Evolutionary conservation across 495 filamentous ascomycete species (phyloP).

Genomic region (Neurospora sp.): DNA sequence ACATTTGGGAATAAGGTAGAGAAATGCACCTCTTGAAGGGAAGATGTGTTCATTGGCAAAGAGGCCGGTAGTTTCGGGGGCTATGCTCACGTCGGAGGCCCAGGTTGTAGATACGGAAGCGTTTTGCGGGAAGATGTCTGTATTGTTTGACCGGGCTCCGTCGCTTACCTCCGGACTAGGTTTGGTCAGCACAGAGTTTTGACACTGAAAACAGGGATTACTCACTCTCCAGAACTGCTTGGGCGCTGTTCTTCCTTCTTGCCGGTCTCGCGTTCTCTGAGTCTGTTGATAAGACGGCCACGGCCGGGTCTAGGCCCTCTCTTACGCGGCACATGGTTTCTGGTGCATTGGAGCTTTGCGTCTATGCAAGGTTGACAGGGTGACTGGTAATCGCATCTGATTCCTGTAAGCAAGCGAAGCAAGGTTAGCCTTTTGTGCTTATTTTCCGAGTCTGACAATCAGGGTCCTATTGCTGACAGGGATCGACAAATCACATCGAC

Average conservation of each 20-base stretch:
- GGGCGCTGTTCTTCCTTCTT: background rate
- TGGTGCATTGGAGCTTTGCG: slow-evolving; percentile 23
- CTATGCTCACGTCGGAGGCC: slow-evolving; percentile 1
- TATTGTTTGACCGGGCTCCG: background rate
- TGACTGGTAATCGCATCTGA: slow-evolving; percentile 23
- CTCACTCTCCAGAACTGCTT: background rate
- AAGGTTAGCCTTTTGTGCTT: background rate
- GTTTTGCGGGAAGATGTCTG: background rate
- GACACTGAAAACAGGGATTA: background rate
- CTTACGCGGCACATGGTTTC: slow-evolving; percentile 27
- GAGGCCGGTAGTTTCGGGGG: slow-evolving; percentile 15
- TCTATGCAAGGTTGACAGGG: slow-evolving; percentile 24
- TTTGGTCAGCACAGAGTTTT: background rate
- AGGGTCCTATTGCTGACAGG: background rate
- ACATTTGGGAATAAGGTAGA: slow-evolving; percentile 23
- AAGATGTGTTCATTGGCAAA: slow-evolving; percentile 19
- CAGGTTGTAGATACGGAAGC: background rate
- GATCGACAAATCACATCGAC: background rate
- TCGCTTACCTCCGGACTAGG: background rate
- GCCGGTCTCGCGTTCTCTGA: slow-evolving; percentile 12
- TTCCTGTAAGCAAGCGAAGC: slow-evolving; percentile 11
- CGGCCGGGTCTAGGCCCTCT: slow-evolving; percentile 26
- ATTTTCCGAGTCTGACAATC: background rate
- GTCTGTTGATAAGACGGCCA: slow-evolving; percentile 25
- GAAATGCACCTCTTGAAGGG: slow-evolving; percentile 18